These are phyloP conservation scores for Rhododendron vialii DNA, from an alignment of 148 eudicot species.

Conservation along the genomic window DNA sequence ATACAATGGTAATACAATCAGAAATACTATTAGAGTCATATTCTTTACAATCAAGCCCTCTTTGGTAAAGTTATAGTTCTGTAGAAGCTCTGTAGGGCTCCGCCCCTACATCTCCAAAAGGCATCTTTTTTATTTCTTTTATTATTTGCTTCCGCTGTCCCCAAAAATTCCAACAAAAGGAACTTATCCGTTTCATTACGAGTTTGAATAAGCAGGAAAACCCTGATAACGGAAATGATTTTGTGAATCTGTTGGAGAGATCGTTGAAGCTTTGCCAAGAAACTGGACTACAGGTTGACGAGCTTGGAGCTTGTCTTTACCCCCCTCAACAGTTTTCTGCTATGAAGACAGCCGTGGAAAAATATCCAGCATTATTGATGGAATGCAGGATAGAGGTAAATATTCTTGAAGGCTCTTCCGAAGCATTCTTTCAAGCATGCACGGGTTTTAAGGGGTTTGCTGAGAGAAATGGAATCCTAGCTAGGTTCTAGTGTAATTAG, in stretches of 20 bases:
- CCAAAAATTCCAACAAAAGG: no score
- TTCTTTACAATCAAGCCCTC: no score
- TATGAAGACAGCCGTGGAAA: constrained; percentile 40
- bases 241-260: constrained; percentile 52
- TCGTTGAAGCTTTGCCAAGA: constrained; percentile 58
- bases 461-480: constrained; percentile 37
- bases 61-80: no score
- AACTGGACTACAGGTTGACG: constrained; percentile 61
- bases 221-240: constrained; percentile 18
- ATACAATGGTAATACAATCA: no score
- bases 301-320: constrained; percentile 90
- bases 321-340: constrained; percentile 79
- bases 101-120: no score
- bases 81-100: no score
- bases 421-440: constrained; percentile 48
- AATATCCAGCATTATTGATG: constrained; percentile 36
- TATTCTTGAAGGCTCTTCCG: constrained; percentile 34
- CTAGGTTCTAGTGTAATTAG: constrained; percentile 19
- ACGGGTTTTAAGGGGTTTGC: constrained; percentile 28
- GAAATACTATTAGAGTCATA: no score
- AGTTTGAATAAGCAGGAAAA: constrained; percentile 46
- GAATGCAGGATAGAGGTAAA: constrained; percentile 43
- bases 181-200: constrained; percentile 67
- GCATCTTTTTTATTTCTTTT: no score
- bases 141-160: no score